These are phyloP conservation scores for Gautieria morchelliformis DNA, from an alignment of 768 basidiomycete species.

Conservation along the genomic window DNA sequence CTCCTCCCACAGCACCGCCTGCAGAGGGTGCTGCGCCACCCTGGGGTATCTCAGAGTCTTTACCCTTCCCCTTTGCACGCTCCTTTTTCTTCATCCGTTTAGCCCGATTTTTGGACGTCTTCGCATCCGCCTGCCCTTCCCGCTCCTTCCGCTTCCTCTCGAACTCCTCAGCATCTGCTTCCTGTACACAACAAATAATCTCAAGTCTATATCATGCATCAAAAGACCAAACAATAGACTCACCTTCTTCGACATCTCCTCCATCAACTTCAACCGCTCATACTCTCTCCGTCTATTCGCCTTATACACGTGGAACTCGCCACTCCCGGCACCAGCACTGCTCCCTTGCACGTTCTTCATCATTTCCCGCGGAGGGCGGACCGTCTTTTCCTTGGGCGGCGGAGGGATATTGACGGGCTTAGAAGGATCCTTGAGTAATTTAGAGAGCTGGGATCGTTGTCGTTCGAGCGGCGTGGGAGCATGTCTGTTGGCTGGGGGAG, in stretches of 20 bases:
- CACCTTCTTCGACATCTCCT: constrained; percentile 73
- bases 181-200: constrained; percentile 33
- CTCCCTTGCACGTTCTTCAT: constrained; percentile 99
- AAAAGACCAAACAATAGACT: constrained; percentile 14
- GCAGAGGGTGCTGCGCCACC: constrained; percentile 10
- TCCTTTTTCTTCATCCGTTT: constrained; percentile 92
- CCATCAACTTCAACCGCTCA: constrained; percentile 84
- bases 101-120: constrained; percentile 92
- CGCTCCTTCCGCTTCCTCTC: constrained; percentile 62
- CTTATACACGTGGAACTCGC: constrained; percentile 98
- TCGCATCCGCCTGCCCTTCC: constrained; percentile 66
- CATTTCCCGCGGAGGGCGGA: constrained; percentile 83
- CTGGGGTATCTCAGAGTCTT: constrained; percentile 18
- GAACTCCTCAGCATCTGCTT: constrained; percentile 63
- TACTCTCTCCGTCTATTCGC: constrained; percentile 90
- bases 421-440: constrained; percentile 79
- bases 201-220: background rate
- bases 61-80: constrained; percentile 39
- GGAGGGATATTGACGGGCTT: constrained; percentile 74
- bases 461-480: constrained; percentile 40
- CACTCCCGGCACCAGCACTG: constrained; percentile 93
- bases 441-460: constrained; percentile 66
- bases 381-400: constrained; percentile 72
- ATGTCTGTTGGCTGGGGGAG: constrained; percentile 26
- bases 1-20: constrained; percentile 5